A percentile compares a stretch with the other conserved stretches of the same genome.
phyloP scores from a whole-genome alignment of 2,329 filamentous ascomycete genomes.

The Tolypocladium tundrense region DNA sequence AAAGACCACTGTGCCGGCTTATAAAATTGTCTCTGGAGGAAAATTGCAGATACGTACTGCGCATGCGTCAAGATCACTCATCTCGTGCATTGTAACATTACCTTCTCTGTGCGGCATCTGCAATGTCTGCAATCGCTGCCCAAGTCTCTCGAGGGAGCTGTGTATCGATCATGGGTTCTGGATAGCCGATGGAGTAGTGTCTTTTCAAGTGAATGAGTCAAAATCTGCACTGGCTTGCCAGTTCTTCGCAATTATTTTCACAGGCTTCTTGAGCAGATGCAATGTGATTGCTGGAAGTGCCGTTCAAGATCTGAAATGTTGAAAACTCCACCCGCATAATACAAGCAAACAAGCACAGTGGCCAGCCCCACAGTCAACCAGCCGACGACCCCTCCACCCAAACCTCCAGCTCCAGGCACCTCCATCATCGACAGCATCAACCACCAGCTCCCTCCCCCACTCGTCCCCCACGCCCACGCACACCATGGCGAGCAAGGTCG shows the following conservation, averaged over 20 bases:
- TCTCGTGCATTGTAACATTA: neutral
- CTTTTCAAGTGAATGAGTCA: neutral
- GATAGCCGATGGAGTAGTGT: neutral
- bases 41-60: no score
- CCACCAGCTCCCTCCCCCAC: neutral
- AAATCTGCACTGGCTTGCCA: neutral
- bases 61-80: no score
- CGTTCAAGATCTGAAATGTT: neutral
- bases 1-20: neutral
- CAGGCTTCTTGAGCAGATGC: neutral
- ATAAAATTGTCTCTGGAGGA: no score
- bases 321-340: neutral
- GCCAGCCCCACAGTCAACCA: neutral
- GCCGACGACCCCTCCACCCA: neutral
- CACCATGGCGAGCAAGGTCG: constrained; percentile 29
- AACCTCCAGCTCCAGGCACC: neutral
- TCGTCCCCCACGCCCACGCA: neutral
- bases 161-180: no score
- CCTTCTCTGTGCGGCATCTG: neutral
- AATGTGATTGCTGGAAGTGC: neutral
- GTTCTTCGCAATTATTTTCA: no score
- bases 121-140: neutral
- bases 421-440: neutral
- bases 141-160: neutral
- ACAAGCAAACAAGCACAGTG: neutral